Evolutionary conservation across 2,329 filamentous ascomycete genomes (phyloP), one percentile per base, ranked within the genome.

Genomic region (Colletotrichum incanum): DNA sequence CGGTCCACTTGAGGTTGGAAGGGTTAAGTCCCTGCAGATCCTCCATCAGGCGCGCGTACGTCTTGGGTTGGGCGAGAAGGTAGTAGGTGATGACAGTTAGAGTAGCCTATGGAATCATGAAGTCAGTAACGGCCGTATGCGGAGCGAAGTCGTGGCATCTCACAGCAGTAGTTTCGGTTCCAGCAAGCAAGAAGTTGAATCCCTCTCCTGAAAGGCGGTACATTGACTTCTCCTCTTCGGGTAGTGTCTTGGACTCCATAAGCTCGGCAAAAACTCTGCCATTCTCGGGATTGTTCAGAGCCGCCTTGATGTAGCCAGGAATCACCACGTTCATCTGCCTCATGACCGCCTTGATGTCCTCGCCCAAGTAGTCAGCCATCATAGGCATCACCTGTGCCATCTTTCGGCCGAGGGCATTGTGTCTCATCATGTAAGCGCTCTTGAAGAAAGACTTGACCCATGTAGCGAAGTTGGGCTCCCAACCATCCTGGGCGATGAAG

Each of bases 111-210:
- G 23, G 2, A 1, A 23, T 7, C 11, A 31, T 8, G 1, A 26
- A 9, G 52, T 72, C 28, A 72, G 59, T 26, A 55, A 47, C 1
- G 9, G 20, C 5, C 12, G 7, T 18, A 8, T 11, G 2, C 0
- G 18, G 16, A 31, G 12, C 8, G 18, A n/a, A 31, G 9, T 4
- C 14, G 14, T 31, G 14, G 31, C 11, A 47, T 58, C 69, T 54
- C 56, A 72, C 81, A 1, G 80, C 81, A 31, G 83, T 84, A 5
- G 83, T 85, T 69, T 91, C 89, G 6, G 89, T 82, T 1, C 89
- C 89, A 0, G 88, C 89, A 0, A 90, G 79, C 59, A 91, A 84
- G 71, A 90, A 72, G 61, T 70, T 71, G 55, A 72, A 70, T 7
- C 65, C 60, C 37, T 72, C 70, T 20, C 70, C 67, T 11, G 66